These are phyloP conservation scores for Beauveria pseudobassiana DNA, from an alignment of 2,329 filamentous ascomycete genomes.

Conservation along the genomic window DNA sequence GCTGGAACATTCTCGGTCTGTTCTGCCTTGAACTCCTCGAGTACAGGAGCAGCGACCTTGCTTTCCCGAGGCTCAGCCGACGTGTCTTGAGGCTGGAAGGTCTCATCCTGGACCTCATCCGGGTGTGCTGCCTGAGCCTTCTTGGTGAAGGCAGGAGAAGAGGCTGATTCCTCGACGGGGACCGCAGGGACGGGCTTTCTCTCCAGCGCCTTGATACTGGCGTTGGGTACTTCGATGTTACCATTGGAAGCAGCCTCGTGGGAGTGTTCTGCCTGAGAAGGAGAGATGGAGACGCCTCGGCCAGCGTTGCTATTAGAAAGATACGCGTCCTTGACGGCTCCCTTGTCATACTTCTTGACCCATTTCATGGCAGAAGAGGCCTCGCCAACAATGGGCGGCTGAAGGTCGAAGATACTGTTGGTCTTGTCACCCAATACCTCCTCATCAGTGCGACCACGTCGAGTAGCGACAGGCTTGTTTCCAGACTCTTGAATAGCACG, in stretches of 20 bases:
- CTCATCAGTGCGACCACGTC: conserved; percentile 48
- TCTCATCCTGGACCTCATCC: not conserved
- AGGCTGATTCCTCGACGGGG: not conserved
- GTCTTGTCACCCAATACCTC: conserved; percentile 63
- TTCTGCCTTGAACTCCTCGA: not conserved
- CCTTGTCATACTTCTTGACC: conserved; percentile 91
- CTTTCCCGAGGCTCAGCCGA: not conserved
- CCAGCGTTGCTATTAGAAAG: conserved; percentile 67
- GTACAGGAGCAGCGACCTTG: not conserved
- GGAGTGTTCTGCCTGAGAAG: conserved; percentile 27
- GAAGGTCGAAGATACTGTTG: conserved; percentile 81
- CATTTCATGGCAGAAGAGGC: conserved; percentile 94
- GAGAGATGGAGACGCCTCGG: conserved; percentile 44
- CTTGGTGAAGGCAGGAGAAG: not conserved
- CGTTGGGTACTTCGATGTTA: conserved; percentile 18
- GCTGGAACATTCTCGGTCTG: not conserved
- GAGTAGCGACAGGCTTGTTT: conserved; percentile 29
- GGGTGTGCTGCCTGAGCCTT: not conserved
- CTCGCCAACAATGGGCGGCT: conserved; percentile 75
- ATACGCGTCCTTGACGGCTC: conserved; percentile 78
- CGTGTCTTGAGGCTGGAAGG: not conserved
- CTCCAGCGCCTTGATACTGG: conserved; percentile 2
- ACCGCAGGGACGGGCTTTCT: not conserved
- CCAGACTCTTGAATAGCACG: conserved; percentile 57
- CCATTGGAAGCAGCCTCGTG: conserved; percentile 15